Evolutionary conservation across 371 early-diverging fungal genomes (phyloP), one percentile per base, ranked within the genome.

Genomic region (Mortierella polycephala): DNA sequence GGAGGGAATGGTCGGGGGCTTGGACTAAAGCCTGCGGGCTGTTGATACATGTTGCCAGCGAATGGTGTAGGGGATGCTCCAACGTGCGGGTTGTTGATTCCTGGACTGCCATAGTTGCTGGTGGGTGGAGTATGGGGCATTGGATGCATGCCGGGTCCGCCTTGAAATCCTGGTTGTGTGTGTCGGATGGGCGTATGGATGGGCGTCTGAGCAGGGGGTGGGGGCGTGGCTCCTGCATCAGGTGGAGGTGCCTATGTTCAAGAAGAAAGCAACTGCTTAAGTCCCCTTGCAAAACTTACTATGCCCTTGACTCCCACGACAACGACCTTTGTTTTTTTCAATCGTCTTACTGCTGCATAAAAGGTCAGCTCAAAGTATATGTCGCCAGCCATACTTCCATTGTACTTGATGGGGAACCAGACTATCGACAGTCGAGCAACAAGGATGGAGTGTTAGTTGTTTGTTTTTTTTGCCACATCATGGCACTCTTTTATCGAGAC

Each of bases 351-450:
- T 60, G 62, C 56, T 5, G 79, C 79, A 54, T 79, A 79, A 45
- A 72, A 79, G 51, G 79, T 79, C 59, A 79, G 60, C 65, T 79
- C 79, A 30, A 79, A 79, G 54, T 79, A 79, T 42, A 79, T 69
- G 42, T 79, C 79, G 18, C 79, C 79, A 7, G 69, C 57, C 0
- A 69, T 41, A 20, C 66, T 56, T 44, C 73, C 79, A n/a, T 69
- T 72, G 62, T 47, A 62, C 67, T 72, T 79, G 69, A 79, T 65
- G 12, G 79, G 79, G 52, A 79, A 79, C 79, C 79, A 79, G 16
- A 79, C 79, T 79, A 55, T 37, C n/a, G 10, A 13, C 21, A 16
- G 12, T 55, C 39, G 37, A 1, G 12, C 21, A 18, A 11, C 13
- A 16, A 45, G 5, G 21, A 9, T 30, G 52, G 20, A 46, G 18